phyloP scores from a whole-genome alignment of 805 yeast species.

The Metschnikowia borealis region DNA sequence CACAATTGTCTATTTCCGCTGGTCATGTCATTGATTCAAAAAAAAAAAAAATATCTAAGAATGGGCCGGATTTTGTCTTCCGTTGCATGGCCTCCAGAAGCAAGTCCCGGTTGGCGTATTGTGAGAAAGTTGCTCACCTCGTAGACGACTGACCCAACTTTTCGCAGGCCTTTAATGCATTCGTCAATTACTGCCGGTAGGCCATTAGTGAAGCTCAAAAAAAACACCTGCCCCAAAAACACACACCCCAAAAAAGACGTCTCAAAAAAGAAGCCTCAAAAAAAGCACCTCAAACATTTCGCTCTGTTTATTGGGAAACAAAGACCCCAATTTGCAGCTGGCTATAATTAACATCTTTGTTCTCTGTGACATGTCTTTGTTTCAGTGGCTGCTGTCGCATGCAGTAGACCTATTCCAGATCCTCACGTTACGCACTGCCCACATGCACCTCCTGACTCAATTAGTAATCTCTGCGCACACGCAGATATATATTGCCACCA shows the following conservation, averaged over 20 bases:
- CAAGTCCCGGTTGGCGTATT: neutral
- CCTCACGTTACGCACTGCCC: slow-evolving; percentile 5
- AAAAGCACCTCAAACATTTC: too few species aligned
- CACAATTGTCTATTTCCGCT: neutral
- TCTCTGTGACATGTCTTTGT: neutral
- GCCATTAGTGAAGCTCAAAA: neutral
- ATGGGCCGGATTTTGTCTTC: too few species aligned
- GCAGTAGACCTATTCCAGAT: neutral
- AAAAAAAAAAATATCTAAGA: too few species aligned
- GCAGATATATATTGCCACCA: slow-evolving; percentile 11
- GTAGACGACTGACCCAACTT: neutral
- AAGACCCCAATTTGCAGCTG: too few species aligned
- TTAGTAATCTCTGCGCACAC: slow-evolving; percentile 11
- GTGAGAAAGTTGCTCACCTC: neutral
- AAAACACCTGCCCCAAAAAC: neutral
- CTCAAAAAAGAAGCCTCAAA: too few species aligned
- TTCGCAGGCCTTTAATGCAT: neutral
- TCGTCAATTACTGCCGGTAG: neutral
- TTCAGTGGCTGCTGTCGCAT: neutral
- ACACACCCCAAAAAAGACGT: too few species aligned
- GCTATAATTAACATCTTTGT: neutral
- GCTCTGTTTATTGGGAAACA: too few species aligned
- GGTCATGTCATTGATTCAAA: neutral
- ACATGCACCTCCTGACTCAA: slow-evolving; percentile 6
- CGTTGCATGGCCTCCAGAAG: too few species aligned